Percentiles rank a stretch among this genome's conserved stretches.
These are phyloP conservation scores for Bisporella sp. DNA, from an alignment of 2,329 filamentous ascomycete genomes.

Conservation along the genomic window DNA sequence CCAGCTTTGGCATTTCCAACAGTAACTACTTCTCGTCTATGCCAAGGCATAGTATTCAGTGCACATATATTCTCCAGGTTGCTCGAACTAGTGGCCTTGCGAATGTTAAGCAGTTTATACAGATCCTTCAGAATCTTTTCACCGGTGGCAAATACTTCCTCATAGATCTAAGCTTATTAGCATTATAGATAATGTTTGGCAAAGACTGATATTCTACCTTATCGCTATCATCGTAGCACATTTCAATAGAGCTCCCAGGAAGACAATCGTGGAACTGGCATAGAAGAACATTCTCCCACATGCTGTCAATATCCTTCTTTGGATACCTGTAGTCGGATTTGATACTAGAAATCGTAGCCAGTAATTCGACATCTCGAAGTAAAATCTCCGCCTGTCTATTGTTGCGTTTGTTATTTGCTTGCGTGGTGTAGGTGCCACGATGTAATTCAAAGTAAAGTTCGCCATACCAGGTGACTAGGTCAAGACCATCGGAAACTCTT, in stretches of 20 bases:
- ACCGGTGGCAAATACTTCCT: constrained; percentile 71
- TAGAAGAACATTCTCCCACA: constrained; percentile 89
- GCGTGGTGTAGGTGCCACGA: constrained; percentile 93
- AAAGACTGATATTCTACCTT: constrained; percentile 41
- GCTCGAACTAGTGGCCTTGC: constrained; percentile 34
- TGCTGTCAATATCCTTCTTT: constrained; percentile 85
- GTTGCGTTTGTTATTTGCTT: constrained; percentile 94
- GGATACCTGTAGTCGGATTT: constrained; percentile 76
- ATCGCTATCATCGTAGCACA: constrained; percentile 96
- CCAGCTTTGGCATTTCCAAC: constrained; percentile 46
- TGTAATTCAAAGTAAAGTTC: constrained; percentile 98
- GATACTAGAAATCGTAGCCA: constrained; percentile 80
- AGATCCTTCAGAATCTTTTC: constrained; percentile 65
- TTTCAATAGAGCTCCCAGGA: constrained; percentile 90
- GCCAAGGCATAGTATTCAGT: constrained; percentile 85
- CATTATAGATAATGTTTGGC: constrained; percentile 2
- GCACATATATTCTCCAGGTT: constrained; percentile 48
- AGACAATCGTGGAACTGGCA: constrained; percentile 98
- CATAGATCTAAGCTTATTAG: constrained; percentile 59
- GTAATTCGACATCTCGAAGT: constrained; percentile 79
- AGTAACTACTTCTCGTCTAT: constrained; percentile 65
- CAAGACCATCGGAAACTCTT: constrained; percentile 53
- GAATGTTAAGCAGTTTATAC: constrained; percentile 58
- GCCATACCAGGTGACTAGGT: constrained; percentile 93
- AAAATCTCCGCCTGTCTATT: constrained; percentile 82